These are phyloP conservation scores for Trichoderma hamatum DNA, from an alignment of 2,329 filamentous ascomycete genomes.

Conservation along the genomic window DNA sequence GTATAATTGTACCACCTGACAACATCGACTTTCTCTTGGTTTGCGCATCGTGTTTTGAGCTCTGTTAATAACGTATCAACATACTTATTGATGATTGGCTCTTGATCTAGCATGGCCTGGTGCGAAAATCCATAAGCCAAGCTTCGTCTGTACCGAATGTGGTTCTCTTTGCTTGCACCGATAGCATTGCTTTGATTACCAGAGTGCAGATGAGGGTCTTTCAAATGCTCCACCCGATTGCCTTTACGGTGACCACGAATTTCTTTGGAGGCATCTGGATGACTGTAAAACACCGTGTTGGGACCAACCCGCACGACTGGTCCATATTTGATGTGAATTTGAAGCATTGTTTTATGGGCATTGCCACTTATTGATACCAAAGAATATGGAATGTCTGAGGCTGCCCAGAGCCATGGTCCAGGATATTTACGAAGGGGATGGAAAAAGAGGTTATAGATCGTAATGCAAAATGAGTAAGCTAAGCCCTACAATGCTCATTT, in stretches of 20 bases:
- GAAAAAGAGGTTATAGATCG: constrained; percentile 15
- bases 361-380: neutral
- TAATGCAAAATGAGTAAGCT: neutral
- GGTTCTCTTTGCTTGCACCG: constrained; percentile 29
- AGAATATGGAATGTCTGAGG: neutral
- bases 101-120: constrained; percentile 38
- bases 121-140: constrained; percentile 38
- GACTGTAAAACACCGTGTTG: constrained; percentile 9
- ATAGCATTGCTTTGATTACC: constrained; percentile 28
- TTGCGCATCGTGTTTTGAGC: constrained; percentile 29
- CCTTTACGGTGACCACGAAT: constrained; percentile 30
- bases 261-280: constrained; percentile 28
- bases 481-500: constrained; percentile 14
- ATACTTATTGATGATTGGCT: constrained; percentile 36
- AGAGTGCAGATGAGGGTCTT: constrained; percentile 11
- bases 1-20: constrained; percentile 36
- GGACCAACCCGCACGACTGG: constrained; percentile 13
- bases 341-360: neutral
- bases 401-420: constrained; percentile 20
- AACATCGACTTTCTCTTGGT: constrained; percentile 31
- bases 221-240: constrained; percentile 23
- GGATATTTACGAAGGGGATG: constrained; percentile 21
- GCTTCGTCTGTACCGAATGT: constrained; percentile 32
- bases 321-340: constrained; percentile 14
- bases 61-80: constrained; percentile 33